Evolutionary conservation across 768 basidiomycete genomes (phyloP).

Genomic region (Xerocomellus chrysenteron): DNA sequence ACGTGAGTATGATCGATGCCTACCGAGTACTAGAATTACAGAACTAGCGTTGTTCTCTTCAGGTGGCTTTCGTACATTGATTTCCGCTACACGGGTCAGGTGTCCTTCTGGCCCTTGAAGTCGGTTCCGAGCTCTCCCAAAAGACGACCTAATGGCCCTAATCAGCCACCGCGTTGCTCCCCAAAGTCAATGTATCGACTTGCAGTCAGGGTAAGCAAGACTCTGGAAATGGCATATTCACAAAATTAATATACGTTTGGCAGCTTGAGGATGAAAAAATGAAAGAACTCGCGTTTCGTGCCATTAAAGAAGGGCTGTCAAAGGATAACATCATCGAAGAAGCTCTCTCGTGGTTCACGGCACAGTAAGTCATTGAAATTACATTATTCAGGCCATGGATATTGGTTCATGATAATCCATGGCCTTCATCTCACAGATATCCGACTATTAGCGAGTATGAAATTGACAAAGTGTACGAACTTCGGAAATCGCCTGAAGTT

Average conservation of each 20-base stretch:
- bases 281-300: conserved; percentile 24
- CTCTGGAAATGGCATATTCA: not conserved
- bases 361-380: conserved; percentile 24
- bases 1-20: conserved; percentile 19
- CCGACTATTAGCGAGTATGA: conserved; percentile 11
- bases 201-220: conserved; percentile 23
- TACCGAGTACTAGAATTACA: not conserved
- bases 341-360: conserved; percentile 32
- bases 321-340: conserved; percentile 28
- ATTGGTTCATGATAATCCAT: not conserved
- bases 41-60: not conserved
- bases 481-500: conserved; percentile 24
- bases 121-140: conserved; percentile 8
- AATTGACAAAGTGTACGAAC: conserved; percentile 19
- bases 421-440: conserved; percentile 14
- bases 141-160: not conserved
- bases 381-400: not conserved
- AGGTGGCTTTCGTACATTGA: conserved; percentile 31
- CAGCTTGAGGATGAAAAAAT: conserved; percentile 28
- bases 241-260: not conserved
- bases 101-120: conserved; percentile 25
- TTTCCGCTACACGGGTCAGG: conserved; percentile 32
- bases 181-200: conserved; percentile 42
- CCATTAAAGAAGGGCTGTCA: conserved; percentile 25
- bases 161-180: conserved; percentile 22